Evolutionary conservation across 306 rosid species (phyloP), one percentile per base, ranked within the genome.

Genomic region (Fragaria nilgerrensis): DNA sequence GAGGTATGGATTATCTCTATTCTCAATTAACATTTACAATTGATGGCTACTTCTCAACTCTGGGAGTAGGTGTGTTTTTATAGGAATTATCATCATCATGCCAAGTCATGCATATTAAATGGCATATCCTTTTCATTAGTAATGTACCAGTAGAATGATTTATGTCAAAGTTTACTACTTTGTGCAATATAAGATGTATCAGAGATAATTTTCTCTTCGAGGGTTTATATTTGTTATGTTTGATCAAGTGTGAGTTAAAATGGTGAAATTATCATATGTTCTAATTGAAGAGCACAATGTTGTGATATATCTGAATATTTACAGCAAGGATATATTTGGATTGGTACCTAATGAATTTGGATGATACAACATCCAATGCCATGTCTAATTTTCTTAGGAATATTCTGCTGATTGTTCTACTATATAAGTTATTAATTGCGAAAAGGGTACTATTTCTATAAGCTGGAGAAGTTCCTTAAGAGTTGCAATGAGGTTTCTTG

Each of bases 1-100:
- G 90, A 92, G 98, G 98, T 92, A 84, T 19, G 48, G 23, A 14
- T n/a, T 78, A 78, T 75, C 47, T 63, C 76, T 75, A 80, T 74
- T 23, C 47, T 68, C 67, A 37, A 56, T 70, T 49, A 19, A 34
- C 23, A 39, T 74, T 48, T 27, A 34, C 25, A 64, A 64, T 25
- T 32, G 50, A 2, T 34, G 53, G 63, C 22, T 80, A 47, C 32
- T 68, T 29, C 12, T 66, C 41, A n/a, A n/a, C 19, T 58, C 34
- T 66, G 17, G 44, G 55, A 12, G 43, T 20, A 25, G 53, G 5
- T 63, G 22, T 53, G 32, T 16, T 72, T 62, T 23, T 63, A 17
- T 44, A 25, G 17, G 63, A 71, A 16, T 47, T 62, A 19, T n/a
- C 5, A 47, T 47, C 14, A 12, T 70, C 37, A 22, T 37, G 63